A percentile compares a stretch with the other conserved stretches of the same genome.
phyloP scores from a whole-genome alignment of 305 asterid genomes.

The Plantago coronopus region DNA sequence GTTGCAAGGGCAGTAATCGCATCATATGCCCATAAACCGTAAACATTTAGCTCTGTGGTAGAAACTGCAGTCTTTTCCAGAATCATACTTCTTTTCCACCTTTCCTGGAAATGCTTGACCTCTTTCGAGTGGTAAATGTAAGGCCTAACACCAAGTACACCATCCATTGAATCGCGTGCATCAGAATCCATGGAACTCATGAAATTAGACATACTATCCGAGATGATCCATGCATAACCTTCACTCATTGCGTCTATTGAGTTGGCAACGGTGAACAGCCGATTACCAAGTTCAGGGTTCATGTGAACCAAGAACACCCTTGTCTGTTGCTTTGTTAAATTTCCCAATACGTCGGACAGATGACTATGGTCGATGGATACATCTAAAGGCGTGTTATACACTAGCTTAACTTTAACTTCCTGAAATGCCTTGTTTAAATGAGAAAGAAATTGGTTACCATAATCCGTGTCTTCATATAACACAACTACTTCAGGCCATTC shows the following conservation, averaged over 20 bases:
- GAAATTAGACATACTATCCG: conserved; percentile 34
- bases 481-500: conserved; percentile 39
- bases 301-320: conserved; percentile 47
- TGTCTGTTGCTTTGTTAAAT: conserved; percentile 15
- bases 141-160: conserved; percentile 46
- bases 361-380: conserved; percentile 20
- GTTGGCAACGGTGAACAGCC: conserved; percentile 33
- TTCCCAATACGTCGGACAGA: conserved; percentile 21
- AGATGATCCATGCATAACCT: conserved; percentile 48
- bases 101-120: conserved; percentile 26
- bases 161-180: conserved; percentile 40
- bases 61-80: conserved; percentile 3
- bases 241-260: conserved; percentile 35
- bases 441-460: conserved; percentile 33
- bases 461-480: conserved; percentile 39
- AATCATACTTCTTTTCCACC: conserved; percentile 32
- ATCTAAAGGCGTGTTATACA: conserved; percentile 23
- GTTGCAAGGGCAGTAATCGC: conserved; percentile 37
- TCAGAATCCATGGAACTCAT: conserved; percentile 22
- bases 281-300: conserved; percentile 30
- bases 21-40: conserved; percentile 61
- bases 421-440: conserved; percentile 33
- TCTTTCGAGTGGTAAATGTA: conserved; percentile 25
- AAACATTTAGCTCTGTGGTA: conserved; percentile 28
- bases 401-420: conserved; percentile 27